Evolutionary conservation across 208 protist genomes (phyloP).

Genomic region (Acanthamoeba rhysodes): DNA sequence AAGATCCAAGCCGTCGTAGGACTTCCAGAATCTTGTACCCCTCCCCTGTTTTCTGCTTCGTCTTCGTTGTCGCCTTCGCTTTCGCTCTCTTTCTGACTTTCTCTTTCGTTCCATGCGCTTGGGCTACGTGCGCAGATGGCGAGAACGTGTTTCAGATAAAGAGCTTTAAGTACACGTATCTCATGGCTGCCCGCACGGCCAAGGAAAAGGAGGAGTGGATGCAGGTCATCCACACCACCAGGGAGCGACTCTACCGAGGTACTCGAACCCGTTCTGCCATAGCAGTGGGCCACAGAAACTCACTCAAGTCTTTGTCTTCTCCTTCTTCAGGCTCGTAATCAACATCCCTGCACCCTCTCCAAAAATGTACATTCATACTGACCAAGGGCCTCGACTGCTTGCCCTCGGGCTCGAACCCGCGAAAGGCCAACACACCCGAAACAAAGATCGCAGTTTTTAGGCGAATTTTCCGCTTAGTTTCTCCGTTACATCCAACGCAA

Average conservation of each 20-base stretch:
- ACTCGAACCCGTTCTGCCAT: not conserved
- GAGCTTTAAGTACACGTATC: conserved; percentile 63
- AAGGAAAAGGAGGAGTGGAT: conserved; percentile 63
- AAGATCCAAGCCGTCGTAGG: conserved; percentile 47
- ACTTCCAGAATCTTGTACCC: conserved; percentile 6
- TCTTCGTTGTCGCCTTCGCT: not conserved
- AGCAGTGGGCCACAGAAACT: not conserved
- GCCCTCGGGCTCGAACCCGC: not conserved
- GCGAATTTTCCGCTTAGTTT: not conserved
- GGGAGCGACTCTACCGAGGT: conserved; percentile 48
- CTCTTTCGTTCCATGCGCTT: too few species aligned
- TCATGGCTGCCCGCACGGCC: not conserved
- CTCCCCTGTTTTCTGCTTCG: not conserved
- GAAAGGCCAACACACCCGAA: not conserved
- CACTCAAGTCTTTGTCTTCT: not conserved
- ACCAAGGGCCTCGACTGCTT: not conserved
- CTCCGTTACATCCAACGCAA: not conserved
- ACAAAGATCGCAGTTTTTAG: not conserved
- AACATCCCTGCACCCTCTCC: too few species aligned
- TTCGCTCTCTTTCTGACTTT: not conserved
- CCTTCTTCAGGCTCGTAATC: not conserved
- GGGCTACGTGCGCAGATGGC: not conserved
- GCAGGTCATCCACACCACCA: conserved; percentile 49
- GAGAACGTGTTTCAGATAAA: conserved; percentile 62
- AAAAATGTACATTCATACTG: too few species aligned